Conservation (phyloP, 345 rosid genomes). For the Acer negundo region DNA sequence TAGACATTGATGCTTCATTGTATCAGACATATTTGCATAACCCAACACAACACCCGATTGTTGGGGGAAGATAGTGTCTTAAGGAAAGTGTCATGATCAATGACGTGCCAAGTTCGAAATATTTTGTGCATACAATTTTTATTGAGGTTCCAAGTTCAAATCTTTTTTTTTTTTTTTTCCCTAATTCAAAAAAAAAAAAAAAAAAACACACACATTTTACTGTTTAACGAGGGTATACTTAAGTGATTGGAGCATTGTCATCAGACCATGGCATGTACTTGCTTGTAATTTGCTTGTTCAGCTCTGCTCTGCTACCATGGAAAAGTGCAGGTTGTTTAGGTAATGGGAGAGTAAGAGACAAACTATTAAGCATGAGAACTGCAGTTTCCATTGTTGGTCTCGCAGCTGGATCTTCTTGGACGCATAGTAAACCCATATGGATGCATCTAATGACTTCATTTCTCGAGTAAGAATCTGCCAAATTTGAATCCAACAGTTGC, state of each 20-base stretch:
- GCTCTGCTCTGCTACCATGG: too few relatives aligned
- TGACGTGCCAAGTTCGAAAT: too few relatives aligned
- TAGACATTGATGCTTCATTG: too few relatives aligned
- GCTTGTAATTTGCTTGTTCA: background rate
- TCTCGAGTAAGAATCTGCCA: slow-evolving; percentile 5
- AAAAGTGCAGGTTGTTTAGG: slow-evolving; percentile 34
- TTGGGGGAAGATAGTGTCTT: too few relatives aligned
- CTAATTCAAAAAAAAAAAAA: too few relatives aligned
- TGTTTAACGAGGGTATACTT: slow-evolving; percentile 17
- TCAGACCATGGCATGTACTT: background rate
- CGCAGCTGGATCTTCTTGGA: slow-evolving; percentile 35
- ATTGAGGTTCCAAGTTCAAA: too few relatives aligned
- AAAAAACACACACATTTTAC: too few relatives aligned
- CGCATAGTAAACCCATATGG: slow-evolving; percentile 41
- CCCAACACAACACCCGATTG: too few relatives aligned
- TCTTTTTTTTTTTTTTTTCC: too few relatives aligned
- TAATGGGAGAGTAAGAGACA: slow-evolving; percentile 15
- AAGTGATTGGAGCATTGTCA: slow-evolving; percentile 24
- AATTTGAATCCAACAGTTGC: background rate
- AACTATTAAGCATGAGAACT: slow-evolving; percentile 36
- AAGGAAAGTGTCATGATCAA: too few relatives aligned
- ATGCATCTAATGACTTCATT: slow-evolving; percentile 38
- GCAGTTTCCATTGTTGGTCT: slow-evolving; percentile 37
- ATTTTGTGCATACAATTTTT: too few relatives aligned
- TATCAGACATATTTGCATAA: too few relatives aligned